A percentile compares a stretch with the other conserved stretches of the same genome.
These are phyloP conservation scores for Trichoderma guizhouense DNA, from an alignment of 2,329 filamentous ascomycete species.

Conservation along the genomic window DNA sequence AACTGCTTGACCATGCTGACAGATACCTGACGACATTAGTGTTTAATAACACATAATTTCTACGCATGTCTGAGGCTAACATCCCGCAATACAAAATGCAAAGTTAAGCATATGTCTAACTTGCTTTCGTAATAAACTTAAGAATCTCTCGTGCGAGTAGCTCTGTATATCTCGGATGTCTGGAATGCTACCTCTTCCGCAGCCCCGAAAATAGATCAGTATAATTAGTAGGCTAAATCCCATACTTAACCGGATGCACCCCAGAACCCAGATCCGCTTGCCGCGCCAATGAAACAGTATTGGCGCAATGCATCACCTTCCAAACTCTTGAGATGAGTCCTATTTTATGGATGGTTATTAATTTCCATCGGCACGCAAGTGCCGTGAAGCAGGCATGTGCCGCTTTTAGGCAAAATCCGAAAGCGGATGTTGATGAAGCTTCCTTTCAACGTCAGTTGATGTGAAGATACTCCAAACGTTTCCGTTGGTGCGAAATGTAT, in stretches of 20 bases:
- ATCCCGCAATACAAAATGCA: neutral
- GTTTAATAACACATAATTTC: neutral
- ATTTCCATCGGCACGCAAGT: neutral
- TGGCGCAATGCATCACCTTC: neutral
- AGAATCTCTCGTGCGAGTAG: neutral
- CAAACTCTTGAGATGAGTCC: neutral
- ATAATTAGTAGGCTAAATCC: slow-evolving; percentile 12
- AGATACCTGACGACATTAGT: no score
- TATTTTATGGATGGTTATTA: neutral
- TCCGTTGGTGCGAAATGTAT: neutral
- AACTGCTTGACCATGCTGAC: neutral
- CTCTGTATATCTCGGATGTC: neutral
- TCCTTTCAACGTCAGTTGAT: neutral
- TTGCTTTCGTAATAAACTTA: neutral
- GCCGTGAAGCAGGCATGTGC: neutral
- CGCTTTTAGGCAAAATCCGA: slow-evolving; percentile 8
- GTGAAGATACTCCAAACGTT: neutral
- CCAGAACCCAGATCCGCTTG: neutral
- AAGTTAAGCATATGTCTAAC: neutral
- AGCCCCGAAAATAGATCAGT: neutral
- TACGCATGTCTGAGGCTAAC: neutral
- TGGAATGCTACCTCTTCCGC: slow-evolving; percentile 1
- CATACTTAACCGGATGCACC: slow-evolving; percentile 10
- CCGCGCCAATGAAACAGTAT: neutral
- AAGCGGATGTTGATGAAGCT: neutral